Base-by-base conservation (phyloP, 202 grass and related monocot genomes). In the Musa balbisiana region DNA sequence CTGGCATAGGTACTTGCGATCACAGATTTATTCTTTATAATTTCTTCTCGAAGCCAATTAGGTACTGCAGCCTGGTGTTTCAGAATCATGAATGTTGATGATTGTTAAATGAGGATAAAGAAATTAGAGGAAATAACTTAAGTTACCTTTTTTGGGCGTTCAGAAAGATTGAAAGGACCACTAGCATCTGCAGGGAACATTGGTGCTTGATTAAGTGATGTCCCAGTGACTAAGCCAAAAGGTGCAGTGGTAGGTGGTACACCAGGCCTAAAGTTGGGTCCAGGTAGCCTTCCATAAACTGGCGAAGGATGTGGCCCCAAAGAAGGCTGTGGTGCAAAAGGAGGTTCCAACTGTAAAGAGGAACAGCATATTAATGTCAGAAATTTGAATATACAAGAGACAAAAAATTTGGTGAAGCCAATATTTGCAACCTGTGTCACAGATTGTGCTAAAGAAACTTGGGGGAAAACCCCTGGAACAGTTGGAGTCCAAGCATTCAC, bases 31-130 rank as follows among this genome's bases (percentile, higher is more conserved):
- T 88, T 99, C 83, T 99, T 98, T 73, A 99, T 76, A 80, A 99
- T 92, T 94, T 99, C 88, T 83, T 99, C 95, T 73, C 87, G 83
- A 79, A 99, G 89, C 95, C 95, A 99, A 78, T 89, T 99, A 76
- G 95, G 95, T 53, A 99, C 95, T 51, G 91, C 87, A 78, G 83
- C 80, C 95, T 99, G 81, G 54, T 72, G 77, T 75, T 80, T 20
- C 21, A 50, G 29, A 75, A 51, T 52, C 75, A 75, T 52, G 55
- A 79, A 78, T 60, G 21, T 53, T 51, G 63, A 14, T 69, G 15
- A 50, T 73, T 72, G 43, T 64, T 72, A 77, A 72, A 54, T 16
- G 20, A 21, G 11, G 53, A 53, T 69, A 75, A 72, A 64, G 73
- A 86, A 71, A 76, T 64, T 15, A 2, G 27, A 55, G 19, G 10